Conservation (phyloP, 352 stramenopile genomes). For the Globisporangium apiculatum region DNA sequence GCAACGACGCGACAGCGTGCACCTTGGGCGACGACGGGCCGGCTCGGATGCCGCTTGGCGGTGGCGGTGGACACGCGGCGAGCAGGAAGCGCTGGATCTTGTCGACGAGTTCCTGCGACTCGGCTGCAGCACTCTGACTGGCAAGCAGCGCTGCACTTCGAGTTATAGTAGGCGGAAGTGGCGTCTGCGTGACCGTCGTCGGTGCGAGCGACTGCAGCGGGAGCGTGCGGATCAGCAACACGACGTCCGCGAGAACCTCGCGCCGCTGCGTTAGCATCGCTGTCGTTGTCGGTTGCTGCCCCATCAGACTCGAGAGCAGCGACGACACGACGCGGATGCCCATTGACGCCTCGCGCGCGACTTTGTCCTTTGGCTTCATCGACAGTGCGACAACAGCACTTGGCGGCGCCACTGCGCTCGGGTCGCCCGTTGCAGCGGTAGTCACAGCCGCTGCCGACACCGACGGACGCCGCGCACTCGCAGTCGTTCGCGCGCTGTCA, state of each 20-base stretch:
- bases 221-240: conserved; percentile 32
- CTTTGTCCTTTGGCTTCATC: conserved; percentile 26
- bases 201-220: conserved; percentile 28
- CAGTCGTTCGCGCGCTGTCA: too few relatives aligned
- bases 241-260: conserved; percentile 38
- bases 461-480: not conserved
- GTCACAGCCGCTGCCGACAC: not conserved
- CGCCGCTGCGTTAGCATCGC: conserved; percentile 18
- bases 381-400: too few relatives aligned
- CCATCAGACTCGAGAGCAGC: conserved; percentile 26
- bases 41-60: not conserved
- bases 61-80: conserved; percentile 26
- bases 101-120: conserved; percentile 21
- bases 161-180: not conserved
- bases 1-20: conserved; percentile 14
- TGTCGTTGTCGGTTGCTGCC: conserved; percentile 15
- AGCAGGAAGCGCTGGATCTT: conserved; percentile 41
- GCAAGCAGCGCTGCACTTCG: conserved; percentile 2
- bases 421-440: not conserved
- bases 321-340: conserved; percentile 33
- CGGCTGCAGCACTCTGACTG: not conserved
- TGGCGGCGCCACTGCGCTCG: not conserved
- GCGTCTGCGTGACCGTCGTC: not conserved
- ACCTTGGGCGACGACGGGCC: conserved; percentile 29
- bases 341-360: conserved; percentile 26